Conservation (phyloP, 1,139 yeast genomes). For the Nadsonia starkeyi-henricii region DNA sequence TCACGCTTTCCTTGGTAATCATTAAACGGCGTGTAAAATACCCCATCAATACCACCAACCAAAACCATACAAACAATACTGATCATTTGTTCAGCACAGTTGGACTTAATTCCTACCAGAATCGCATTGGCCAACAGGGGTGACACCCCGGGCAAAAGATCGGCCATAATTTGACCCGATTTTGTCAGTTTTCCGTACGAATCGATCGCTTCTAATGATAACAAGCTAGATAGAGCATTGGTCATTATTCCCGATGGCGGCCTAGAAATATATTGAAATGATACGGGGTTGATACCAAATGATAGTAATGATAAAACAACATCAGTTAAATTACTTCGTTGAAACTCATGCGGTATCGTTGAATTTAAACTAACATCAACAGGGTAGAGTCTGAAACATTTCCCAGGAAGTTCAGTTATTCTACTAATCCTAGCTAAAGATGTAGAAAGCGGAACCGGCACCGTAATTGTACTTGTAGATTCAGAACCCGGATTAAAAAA, state of each 20-base stretch:
- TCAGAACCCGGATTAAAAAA: constrained; percentile 62
- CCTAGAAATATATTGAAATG: neutral
- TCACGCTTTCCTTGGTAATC: constrained; percentile 63
- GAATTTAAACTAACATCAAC: constrained; percentile 92
- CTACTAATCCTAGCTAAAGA: constrained; percentile 92
- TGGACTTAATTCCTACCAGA: constrained; percentile 10
- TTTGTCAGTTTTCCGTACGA: constrained; percentile 71
- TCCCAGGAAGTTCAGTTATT: constrained; percentile 95
- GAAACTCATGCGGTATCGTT: constrained; percentile 67
- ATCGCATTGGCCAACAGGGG: constrained; percentile 12
- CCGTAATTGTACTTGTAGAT: neutral
- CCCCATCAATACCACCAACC: constrained; percentile 58
- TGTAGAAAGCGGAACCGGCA: constrained; percentile 52
- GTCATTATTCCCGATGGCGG: neutral
- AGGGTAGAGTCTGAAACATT: constrained; percentile 89
- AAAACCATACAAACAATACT: constrained; percentile 68
- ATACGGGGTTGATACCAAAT: constrained; percentile 70
- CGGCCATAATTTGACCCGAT: constrained; percentile 62
- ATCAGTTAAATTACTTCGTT: constrained; percentile 78
- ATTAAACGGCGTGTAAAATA: constrained; percentile 57
- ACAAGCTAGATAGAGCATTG: constrained; percentile 34
- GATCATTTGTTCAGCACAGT: constrained; percentile 65
- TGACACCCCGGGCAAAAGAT: constrained; percentile 48
- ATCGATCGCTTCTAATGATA: constrained; percentile 58
- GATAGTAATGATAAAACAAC: constrained; percentile 89